Evolutionary conservation across 331 rosid genomes (phyloP), one percentile per base, ranked within the genome.

Genomic region (Rhamnella rubrinervis): DNA sequence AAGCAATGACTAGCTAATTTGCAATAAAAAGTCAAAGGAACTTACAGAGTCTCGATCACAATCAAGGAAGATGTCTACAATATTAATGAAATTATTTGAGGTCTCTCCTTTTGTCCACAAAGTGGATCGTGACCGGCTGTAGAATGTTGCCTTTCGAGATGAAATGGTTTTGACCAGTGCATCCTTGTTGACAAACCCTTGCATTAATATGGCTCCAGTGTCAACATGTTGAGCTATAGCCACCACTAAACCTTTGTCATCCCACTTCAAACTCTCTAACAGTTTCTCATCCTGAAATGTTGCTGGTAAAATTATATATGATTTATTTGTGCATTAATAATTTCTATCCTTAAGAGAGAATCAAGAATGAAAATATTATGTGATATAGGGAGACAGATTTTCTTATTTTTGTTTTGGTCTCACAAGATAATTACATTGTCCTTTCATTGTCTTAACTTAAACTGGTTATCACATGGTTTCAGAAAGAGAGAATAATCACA

Each of bases 91-190:
- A 81, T 93, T 93, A 61, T 80, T 93, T 20, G 97, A 93, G 40
- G 93, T 87, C 86, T 91, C 97, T 70, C 97, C 97, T 80, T 93
- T 93, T 31, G 89, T 93, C 98, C 97, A 93, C 76, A 91, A 75
- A 6, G 79, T 12, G 13, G 95, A 91, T 50, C 95, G 81, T 0
- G 98, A 91, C 40, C 96, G 90, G 76, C 97, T 93, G 73, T 65
- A 93, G 88, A 93, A 91, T 39, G 96, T 91, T 35, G 95, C 98
- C 84, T 82, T 93, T 21, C 81, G 81, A 35, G 90, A 81, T 73
- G 80, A 81, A 53, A 88, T 51, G 77, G 90, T 87, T 60, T 78
- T 65, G 20, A 66, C 70, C 26, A 93, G 71, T 52, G 96, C 98
- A 62, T 88, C 92, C 79, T 87, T 85, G 56, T 91, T 88, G 25